Base-by-base conservation (phyloP, 164 flowering plant genomes). In the Nelumbo lutea region DNA sequence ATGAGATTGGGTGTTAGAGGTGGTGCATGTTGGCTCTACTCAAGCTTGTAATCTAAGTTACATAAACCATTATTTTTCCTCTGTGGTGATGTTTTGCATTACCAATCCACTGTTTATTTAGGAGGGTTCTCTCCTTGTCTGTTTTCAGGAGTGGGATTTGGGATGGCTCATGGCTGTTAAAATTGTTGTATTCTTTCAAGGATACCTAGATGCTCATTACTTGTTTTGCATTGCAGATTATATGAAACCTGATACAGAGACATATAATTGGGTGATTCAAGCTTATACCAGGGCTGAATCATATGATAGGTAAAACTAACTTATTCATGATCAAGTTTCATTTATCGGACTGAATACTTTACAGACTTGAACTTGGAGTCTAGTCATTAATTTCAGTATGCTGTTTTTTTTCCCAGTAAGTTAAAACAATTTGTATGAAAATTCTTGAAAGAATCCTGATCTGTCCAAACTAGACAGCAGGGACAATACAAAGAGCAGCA, bases 281-380 rank as follows among this genome's bases (percentile, higher is more conserved):
- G 99, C 99, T 71, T 92, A 87, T 76, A 90, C 97, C 27, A 90
- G 97, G 75, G 97, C 97, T 68, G 97, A 95, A 78, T 87, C 97
- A 50, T 95, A 92, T 81, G 97, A 95, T 75, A 90, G 97, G 99
- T 94, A 79, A 71, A 65, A 51, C 48, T 13, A 40, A 42, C n/a
- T 4, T 50, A 6, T 6, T 3, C 4, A 39, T 13, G 5, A 15
- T 56, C 27, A 27, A 62, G 56, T 38, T 70, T 63, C 46, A 38
- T 15, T 47, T 38, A 45, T 66, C 6, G 53, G 15, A 7, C 53
- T 10, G 14, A 11, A 9, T 42, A n/a, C 53, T 45, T 50, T 2
- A 13, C 55, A 4, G 9, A 66, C 14, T 56, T 55, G 1, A 3
- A 62, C 67, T 62, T 15, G 42, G 7, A 61, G 8, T 61, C 14